These are phyloP conservation scores for Chlorella vulgaris DNA, from an alignment of 139 green algal genomes.

Conservation along the genomic window DNA sequence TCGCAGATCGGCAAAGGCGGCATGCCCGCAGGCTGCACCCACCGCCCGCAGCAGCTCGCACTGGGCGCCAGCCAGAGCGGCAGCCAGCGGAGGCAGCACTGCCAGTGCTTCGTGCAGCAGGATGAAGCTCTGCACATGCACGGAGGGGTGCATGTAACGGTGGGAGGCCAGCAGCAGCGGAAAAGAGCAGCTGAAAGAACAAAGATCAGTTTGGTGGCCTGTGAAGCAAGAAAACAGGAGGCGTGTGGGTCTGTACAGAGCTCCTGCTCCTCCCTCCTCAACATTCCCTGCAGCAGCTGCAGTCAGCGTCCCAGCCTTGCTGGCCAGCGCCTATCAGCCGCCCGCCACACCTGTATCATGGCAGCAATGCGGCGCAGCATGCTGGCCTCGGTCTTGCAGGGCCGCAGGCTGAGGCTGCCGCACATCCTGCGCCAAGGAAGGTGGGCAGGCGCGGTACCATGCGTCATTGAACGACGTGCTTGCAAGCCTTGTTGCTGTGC, in stretches of 20 bases:
- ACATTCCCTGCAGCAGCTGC: not conserved
- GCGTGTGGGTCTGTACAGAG: too few species aligned
- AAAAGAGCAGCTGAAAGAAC: too few species aligned
- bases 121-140: slow-evolving; percentile 45
- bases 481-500: not conserved
- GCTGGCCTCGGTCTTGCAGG: slow-evolving; percentile 10
- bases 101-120: slow-evolving; percentile 58
- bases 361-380: slow-evolving; percentile 42
- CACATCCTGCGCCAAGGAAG: slow-evolving; percentile 45
- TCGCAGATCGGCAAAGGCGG: slow-evolving; percentile 41
- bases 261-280: too few species aligned
- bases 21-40: slow-evolving; percentile 28
- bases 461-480: not conserved
- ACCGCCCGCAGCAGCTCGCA: slow-evolving; percentile 52
- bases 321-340: too few species aligned
- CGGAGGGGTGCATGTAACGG: too few species aligned
- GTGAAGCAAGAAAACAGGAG: too few species aligned
- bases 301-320: not conserved
- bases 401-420: slow-evolving; percentile 35
- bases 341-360: slow-evolving; percentile 46
- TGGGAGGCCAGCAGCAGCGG: too few species aligned
- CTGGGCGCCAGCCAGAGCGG: slow-evolving; percentile 39
- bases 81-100: slow-evolving; percentile 47
- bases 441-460: too few species aligned
- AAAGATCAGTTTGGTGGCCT: too few species aligned